Conservation (phyloP, 805 yeast genomes). For the Zygosaccharomyces siamensis region DNA sequence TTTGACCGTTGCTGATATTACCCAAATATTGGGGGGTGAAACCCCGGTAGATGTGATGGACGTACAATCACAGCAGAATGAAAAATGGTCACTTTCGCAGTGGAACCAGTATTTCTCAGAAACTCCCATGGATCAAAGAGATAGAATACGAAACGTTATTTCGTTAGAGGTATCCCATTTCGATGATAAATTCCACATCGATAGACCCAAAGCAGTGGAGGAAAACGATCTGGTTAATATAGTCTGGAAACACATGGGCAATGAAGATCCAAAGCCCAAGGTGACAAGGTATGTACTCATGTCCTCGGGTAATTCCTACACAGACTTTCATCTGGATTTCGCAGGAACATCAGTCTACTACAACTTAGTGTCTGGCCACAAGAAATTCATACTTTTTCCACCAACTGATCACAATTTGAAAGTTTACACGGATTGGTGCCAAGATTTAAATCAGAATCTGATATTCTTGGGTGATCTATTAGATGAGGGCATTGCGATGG, state of each 20-base stretch:
- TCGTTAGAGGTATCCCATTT: constrained; percentile 71
- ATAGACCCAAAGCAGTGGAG: constrained; percentile 62
- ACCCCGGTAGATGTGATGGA: constrained; percentile 79
- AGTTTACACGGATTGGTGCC: constrained; percentile 69
- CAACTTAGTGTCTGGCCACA: constrained; percentile 70
- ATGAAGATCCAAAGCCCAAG: constrained; percentile 42
- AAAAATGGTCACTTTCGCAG: constrained; percentile 56
- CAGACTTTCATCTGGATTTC: constrained; percentile 89
- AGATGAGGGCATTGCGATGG: constrained; percentile 50
- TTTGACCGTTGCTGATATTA: constrained; percentile 30
- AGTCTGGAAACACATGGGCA: constrained; percentile 47
- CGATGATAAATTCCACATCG: constrained; percentile 43
- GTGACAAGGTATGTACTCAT: constrained; percentile 76
- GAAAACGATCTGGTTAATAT: constrained; percentile 63
- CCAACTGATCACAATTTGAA: constrained; percentile 62
- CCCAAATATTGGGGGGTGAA: constrained; percentile 54
- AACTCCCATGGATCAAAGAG: constrained; percentile 43
- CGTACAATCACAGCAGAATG: constrained; percentile 68
- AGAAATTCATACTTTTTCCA: constrained; percentile 72
- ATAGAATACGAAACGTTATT: constrained; percentile 71
- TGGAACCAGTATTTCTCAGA: constrained; percentile 71
- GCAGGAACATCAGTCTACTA: constrained; percentile 92
- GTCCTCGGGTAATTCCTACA: constrained; percentile 76
- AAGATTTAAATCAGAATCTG: constrained; percentile 50
- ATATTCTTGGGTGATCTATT: constrained; percentile 59